These are phyloP conservation scores for Oldenlandia corymbosa DNA, from an alignment of 257 asterid genomes.

Conservation along the genomic window DNA sequence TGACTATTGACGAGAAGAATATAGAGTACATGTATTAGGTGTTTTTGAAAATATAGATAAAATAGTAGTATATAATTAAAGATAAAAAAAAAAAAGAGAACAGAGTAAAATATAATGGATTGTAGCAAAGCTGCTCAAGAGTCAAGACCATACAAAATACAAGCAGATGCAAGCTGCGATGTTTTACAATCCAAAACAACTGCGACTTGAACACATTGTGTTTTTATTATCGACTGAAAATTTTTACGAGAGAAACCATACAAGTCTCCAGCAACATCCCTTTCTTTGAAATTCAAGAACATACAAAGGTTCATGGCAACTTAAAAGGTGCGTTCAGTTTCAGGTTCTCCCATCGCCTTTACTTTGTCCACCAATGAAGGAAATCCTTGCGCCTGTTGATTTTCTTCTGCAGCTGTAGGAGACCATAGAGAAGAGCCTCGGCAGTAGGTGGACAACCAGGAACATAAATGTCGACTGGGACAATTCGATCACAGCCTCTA, in stretches of 20 bases:
- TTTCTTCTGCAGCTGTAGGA: constrained; percentile 95
- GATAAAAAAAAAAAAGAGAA: no score
- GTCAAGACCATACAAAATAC: no score
- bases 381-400: constrained; percentile 92
- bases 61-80: no score
- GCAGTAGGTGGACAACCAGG: constrained; percentile 99
- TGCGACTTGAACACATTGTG: neutral
- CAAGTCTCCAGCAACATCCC: neutral
- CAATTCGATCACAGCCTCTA: constrained; percentile 92
- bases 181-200: neutral
- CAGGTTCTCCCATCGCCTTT: constrained; percentile 17
- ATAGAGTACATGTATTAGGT: no score
- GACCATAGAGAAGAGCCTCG: constrained; percentile 88
- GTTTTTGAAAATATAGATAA: no score
- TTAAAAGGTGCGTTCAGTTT: neutral
- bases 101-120: no score
- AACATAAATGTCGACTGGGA: constrained; percentile 89
- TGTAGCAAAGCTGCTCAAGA: no score
- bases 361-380: constrained; percentile 93
- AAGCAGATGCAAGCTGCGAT: no score
- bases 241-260: constrained; percentile 2
- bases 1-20: no score
- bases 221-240: constrained; percentile 8
- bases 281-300: constrained; percentile 6
- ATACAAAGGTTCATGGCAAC: constrained; percentile 7